These are phyloP conservation scores for Xylaria sp. DNA, from an alignment of 2,329 filamentous ascomycete genomes.

Conservation along the genomic window DNA sequence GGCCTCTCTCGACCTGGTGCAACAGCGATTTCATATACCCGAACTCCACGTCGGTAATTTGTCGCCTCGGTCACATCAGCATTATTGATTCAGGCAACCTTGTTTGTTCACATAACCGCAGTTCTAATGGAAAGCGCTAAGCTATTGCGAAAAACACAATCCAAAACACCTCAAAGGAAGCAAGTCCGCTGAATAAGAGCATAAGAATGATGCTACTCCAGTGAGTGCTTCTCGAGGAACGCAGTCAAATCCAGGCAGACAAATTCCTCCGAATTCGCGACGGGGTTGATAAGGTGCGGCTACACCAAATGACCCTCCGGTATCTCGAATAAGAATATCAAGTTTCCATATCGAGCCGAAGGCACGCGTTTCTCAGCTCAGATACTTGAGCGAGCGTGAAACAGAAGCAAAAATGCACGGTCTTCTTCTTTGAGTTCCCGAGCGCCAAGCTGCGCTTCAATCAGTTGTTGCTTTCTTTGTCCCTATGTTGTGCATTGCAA, in stretches of 20 bases:
- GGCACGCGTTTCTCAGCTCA: too few relatives aligned
- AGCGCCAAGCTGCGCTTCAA: neutral
- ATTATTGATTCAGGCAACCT: slow-evolving; percentile 35
- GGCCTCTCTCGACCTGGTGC: slow-evolving; percentile 34
- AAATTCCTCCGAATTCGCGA: slow-evolving; percentile 30
- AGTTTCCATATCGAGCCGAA: too few relatives aligned
- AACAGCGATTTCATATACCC: slow-evolving; percentile 45
- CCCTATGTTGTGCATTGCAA: neutral
- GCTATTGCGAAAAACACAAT: slow-evolving; percentile 25
- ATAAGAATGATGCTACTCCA: slow-evolving; percentile 32
- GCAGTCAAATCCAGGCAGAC: slow-evolving; percentile 24
- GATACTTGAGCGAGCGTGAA: too few relatives aligned
- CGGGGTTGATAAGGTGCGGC: slow-evolving; percentile 20
- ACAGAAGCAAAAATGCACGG: neutral
- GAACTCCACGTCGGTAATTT: slow-evolving; percentile 47
- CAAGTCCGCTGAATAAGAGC: slow-evolving; percentile 1
- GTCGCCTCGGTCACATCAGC: slow-evolving; percentile 33
- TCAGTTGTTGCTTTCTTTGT: neutral
- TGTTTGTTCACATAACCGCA: slow-evolving; percentile 33
- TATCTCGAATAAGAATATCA: too few relatives aligned
- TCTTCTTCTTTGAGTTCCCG: neutral
- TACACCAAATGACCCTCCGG: slow-evolving; percentile 26
- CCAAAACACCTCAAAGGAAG: neutral
- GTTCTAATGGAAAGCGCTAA: slow-evolving; percentile 29
- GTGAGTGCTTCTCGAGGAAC: slow-evolving; percentile 36